These are phyloP conservation scores for Peterozyma toletana DNA, from an alignment of 805 yeast species.

Conservation along the genomic window DNA sequence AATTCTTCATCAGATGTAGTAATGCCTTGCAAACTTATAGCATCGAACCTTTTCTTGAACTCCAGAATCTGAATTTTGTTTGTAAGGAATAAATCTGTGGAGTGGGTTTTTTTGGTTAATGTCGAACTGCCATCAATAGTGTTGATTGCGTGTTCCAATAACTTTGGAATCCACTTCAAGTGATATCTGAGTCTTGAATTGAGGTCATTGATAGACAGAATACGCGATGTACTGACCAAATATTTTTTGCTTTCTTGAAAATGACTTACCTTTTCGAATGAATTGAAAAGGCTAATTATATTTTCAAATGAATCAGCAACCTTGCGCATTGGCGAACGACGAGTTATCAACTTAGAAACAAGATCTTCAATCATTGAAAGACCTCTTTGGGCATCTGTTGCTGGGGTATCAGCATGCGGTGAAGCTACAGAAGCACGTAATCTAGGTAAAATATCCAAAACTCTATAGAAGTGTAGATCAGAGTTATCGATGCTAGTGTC, in stretches of 20 bases:
- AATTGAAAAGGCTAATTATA: slow-evolving; percentile 5
- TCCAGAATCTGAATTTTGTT: slow-evolving; percentile 10
- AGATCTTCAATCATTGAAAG: slow-evolving; percentile 72
- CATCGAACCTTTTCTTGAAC: slow-evolving; percentile 8
- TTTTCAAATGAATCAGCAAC: slow-evolving; percentile 14
- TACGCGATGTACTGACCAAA: no score
- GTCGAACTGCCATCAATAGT: slow-evolving; percentile 10
- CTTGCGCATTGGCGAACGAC: slow-evolving; percentile 39
- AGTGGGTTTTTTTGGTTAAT: slow-evolving; percentile 5
- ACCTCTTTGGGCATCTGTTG: slow-evolving; percentile 65
- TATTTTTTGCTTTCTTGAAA: no score
- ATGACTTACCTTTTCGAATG: no score
- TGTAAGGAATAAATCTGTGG: slow-evolving; percentile 12
- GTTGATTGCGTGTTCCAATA: slow-evolving; percentile 26
- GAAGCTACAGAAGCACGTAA: slow-evolving; percentile 57
- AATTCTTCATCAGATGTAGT: not conserved
- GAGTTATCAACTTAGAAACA: slow-evolving; percentile 46
- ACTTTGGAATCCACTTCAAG: slow-evolving; percentile 26
- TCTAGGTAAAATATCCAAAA: slow-evolving; percentile 76
- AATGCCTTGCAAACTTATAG: not conserved
- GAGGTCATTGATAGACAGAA: no score
- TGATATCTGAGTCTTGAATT: not conserved
- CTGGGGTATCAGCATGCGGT: slow-evolving; percentile 70
- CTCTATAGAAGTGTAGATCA: slow-evolving; percentile 56
- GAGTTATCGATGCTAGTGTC: slow-evolving; percentile 27